Base-by-base conservation (phyloP, 2,329 filamentous ascomycete genomes). In the Microdochium trichocladiopsis region DNA sequence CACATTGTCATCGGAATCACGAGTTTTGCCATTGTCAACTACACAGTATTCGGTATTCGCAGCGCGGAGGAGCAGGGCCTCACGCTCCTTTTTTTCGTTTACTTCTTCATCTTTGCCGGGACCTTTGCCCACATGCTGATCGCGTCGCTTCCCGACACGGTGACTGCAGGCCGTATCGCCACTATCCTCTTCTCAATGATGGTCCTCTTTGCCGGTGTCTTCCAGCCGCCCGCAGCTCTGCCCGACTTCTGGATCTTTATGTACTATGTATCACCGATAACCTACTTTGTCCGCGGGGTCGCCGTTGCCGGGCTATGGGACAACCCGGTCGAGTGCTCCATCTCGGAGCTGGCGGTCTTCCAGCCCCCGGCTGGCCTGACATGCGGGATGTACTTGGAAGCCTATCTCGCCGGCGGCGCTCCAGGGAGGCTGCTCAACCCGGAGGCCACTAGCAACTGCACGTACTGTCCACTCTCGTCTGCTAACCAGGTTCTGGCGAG, bases 41-140 rank as follows among this genome's bases (percentile, higher is more conserved):
- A 33, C 14, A 33, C 28, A 33, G 28, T 33, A 33, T 33, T 33
- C 28, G 28, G 28, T 33, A 33, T 33, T 33, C 28, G 28, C 28
- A 33, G 28, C 28, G 28, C 28, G 28, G 28, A 33, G 28, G 28
- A 33, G 28, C 28, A 33, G 28, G 28, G 28, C 28, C 76, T 93
- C 1, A 91, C 91, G 71, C 90, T 84, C 73, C 67, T 92, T 8
- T 92, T 91, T 75, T 80, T 84, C 65, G 79, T 78, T 31, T 83
- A 76, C 58, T 92, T 85, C 87, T 90, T 87, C 21, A 88, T 91
- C 64, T 93, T 87, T 87, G 90, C 93, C 58, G 88, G 85, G 56
- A 88, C 90, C 1, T 92, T 91, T 66, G 87, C 88, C 0, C 88
- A 88, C 0, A 85, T 77, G 37, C 90, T 90, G 69, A 89, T 33